These are phyloP conservation scores for Lactifluus rugatus DNA, from an alignment of 768 basidiomycete species.

Conservation along the genomic window DNA sequence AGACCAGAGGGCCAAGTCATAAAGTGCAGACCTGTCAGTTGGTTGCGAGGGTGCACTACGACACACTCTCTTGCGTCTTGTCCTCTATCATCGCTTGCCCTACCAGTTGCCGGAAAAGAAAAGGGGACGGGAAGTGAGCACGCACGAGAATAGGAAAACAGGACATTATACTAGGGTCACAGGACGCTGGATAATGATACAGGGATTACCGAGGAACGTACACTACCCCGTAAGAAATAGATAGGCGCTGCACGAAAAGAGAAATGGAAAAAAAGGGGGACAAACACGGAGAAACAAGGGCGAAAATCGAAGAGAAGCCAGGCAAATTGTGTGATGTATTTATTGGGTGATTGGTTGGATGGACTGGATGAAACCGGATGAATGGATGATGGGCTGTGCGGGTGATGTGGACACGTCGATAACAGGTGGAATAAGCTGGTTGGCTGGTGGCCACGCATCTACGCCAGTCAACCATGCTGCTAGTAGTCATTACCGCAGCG, in stretches of 20 bases:
- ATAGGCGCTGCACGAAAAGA: conserved; percentile 10
- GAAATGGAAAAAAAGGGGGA: not conserved
- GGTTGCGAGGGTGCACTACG: too few species aligned
- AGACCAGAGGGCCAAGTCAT: too few species aligned
- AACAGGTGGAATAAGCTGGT: conserved; percentile 2
- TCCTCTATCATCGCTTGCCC: too few species aligned
- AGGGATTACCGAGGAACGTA: conserved; percentile 15
- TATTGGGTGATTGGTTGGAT: conserved; percentile 1
- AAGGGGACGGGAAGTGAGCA: too few species aligned
- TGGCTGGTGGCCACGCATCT: conserved; percentile 11
- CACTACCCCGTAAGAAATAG: conserved; percentile 14
- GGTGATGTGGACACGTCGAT: not conserved
- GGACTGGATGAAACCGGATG: conserved; percentile 1
- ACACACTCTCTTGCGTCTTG: too few species aligned
- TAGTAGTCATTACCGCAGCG: not conserved
- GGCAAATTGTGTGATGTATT: not conserved
- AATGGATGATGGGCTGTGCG: not conserved
- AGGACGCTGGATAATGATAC: conserved; percentile 16
- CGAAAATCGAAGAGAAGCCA: not conserved
- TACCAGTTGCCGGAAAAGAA: not conserved
- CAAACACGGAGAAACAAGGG: not conserved
- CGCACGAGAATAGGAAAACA: not conserved
- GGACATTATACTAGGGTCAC: conserved; percentile 17
- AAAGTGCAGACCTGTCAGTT: too few species aligned
- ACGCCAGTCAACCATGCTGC: conserved; percentile 1